A percentile compares a stretch with the other conserved stretches of the same genome.
These are phyloP conservation scores for Serendipita vermifera DNA, from an alignment of 768 basidiomycete genomes.

Conservation along the genomic window DNA sequence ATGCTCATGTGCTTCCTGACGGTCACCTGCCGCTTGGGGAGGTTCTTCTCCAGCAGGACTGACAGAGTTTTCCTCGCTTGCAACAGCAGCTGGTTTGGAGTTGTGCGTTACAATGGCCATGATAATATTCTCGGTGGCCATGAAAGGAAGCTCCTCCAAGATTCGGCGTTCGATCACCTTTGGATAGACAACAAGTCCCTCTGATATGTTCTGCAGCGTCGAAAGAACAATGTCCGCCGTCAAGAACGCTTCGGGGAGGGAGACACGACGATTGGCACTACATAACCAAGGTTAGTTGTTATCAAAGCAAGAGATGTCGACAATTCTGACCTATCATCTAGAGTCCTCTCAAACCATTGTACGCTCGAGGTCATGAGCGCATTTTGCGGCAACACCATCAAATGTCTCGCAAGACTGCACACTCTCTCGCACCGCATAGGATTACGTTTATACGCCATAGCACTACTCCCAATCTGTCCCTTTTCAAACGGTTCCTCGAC, in stretches of 20 bases:
- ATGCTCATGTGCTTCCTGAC: slow-evolving; percentile 94
- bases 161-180: slow-evolving; percentile 88
- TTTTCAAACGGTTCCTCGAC: slow-evolving; percentile 98
- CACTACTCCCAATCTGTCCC: slow-evolving; percentile 92
- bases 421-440: slow-evolving; percentile 98
- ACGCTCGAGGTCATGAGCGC: slow-evolving; percentile 87
- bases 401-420: slow-evolving; percentile 88
- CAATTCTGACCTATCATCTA: slow-evolving; percentile 73
- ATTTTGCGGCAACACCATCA: slow-evolving; percentile 94
- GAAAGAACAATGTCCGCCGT: slow-evolving; percentile 94
- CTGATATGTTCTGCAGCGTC: slow-evolving; percentile 90
- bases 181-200: slow-evolving; percentile 99
- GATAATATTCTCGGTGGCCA: slow-evolving; percentile 99
- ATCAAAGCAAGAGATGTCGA: slow-evolving; percentile 6
- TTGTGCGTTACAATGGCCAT: slow-evolving; percentile 79
- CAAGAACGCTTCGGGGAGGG: slow-evolving; percentile 91
- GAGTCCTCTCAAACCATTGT: slow-evolving; percentile 97
- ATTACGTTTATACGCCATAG: slow-evolving; percentile 99
- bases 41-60: neutral
- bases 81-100: neutral
- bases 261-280: slow-evolving; percentile 92
- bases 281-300: slow-evolving; percentile 9
- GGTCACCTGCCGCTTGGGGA: slow-evolving; percentile 59
- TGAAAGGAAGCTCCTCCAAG: slow-evolving; percentile 91
- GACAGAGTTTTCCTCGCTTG: neutral